Evolutionary conservation across 2,329 filamentous ascomycete genomes (phyloP), one percentile per base, ranked within the genome.

Genomic region (Leptodontidium sp.): DNA sequence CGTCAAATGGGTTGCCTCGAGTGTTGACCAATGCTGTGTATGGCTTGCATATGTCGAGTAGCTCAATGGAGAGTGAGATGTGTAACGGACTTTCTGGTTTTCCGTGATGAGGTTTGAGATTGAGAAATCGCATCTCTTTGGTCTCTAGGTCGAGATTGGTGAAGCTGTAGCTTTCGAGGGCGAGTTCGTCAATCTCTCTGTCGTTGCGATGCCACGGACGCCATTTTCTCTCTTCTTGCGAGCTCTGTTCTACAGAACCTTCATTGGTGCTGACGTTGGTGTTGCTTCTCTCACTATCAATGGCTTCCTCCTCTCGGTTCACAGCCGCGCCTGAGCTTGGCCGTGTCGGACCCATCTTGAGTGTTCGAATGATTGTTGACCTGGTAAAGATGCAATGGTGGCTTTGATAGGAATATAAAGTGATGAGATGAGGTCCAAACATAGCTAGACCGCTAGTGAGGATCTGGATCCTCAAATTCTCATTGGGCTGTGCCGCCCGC

Each of bases 101-200:
- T 15, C 65, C 68, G 32, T 40, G 14, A 17, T 65, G 49, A 7
- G 62, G 68, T 4, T 65, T 15, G 7, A 70, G 68, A 32, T 59
- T 45, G 17, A 67, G 65, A 45, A 70, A 67, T 50, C 68, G 68
- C 61, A 67, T 70, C 50, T 70, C 68, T 38, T 67, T 57, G n/a
- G 50, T 65, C 12, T 55, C 57, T 17, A 67, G 14, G 58, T 67
- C 24, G n/a, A 70, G 29, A 6, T 50, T 62, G 14, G 61, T 55
- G 32, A 55, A 67, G 21, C 29, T 47, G 57, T 65, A 47, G 24
- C 1, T 26, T 45, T 57, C 38, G n/a, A 65, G 62, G 5, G 26
- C 38, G 3, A 58, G 38, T 15, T 32, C 14, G 32, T 50, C 40
- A 15, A 59, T 40, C 8, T 59, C 38, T 24, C 35, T 8, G 5